Evolutionary conservation across 441 rosid genomes (phyloP), one percentile per base, ranked within the genome.

Genomic region (Breynia disticha): DNA sequence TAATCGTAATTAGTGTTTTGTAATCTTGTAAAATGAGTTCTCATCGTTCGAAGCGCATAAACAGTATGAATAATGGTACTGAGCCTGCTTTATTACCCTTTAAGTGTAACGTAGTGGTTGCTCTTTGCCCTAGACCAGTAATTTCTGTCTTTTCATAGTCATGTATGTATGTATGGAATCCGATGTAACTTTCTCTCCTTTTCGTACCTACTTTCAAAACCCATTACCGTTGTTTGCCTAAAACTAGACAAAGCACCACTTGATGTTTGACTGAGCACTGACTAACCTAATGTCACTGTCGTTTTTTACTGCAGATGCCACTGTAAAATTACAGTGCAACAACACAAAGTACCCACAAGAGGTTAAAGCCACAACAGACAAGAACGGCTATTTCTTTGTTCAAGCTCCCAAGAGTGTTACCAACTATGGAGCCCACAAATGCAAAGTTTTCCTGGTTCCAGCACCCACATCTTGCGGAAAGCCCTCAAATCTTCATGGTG

Each of bases 351-450:
- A 67, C 48, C 54, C 74, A 14, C 48, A 41, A 24, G 60, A 28
- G 16, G 60, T 56, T 52, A 68, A 64, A n/a, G 54, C 75, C 8
- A 75, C 22, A 24, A 79, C 87, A 1, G 88, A 84, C 83, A 68
- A 71, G 75, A 76, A 86, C 14, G 95, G 97, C 47, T 82, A 77
- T 73, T 89, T 80, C 68, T 54, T 57, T 56, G 12, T 86, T 4
- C n/a, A 64, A 24, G 93, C 81, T 6, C 93, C 93, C 0, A 76
- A 72, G 73, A 72, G 70, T 1, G 32, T 89, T 63, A 67, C 83
- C 62, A 80, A 18, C 76, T 86, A 70, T 28, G 88, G 72, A n/a
- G 69, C 54, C 68, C 90, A 78, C 63, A 66, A 51, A 63, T 89
- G 97, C 76, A 71, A 67, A 62, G 86, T 48, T 11, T 70, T 38